Conservation (phyloP, 2,329 filamentous ascomycete species). For the Claviceps sp. region DNA sequence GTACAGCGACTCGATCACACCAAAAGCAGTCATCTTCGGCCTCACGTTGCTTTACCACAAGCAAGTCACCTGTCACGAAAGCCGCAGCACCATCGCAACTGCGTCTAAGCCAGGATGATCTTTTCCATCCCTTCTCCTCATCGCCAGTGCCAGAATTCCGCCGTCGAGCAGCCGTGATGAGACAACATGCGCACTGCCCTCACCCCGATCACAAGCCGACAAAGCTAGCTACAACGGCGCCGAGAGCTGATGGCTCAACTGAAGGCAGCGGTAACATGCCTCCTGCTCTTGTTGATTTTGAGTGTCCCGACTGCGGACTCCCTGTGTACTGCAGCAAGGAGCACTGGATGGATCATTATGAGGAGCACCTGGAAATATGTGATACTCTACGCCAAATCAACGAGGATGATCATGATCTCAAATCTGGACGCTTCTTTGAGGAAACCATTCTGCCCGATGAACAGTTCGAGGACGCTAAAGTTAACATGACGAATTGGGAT, state of each 20-base stretch:
- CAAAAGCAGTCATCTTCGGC: constrained; percentile 5
- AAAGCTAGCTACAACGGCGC: constrained; percentile 48
- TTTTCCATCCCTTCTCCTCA: constrained; percentile 84
- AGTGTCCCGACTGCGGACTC: constrained; percentile 91
- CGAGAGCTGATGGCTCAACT: constrained; percentile 50
- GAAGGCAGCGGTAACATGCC: constrained; percentile 41
- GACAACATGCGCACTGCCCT: constrained; percentile 84
- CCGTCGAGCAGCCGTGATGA: constrained; percentile 78
- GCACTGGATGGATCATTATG: constrained; percentile 94
- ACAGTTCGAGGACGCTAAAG: constrained; percentile 81
- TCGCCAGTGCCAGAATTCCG: constrained; percentile 85
- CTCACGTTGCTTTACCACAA: constrained; percentile 19
- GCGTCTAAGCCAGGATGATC: constrained; percentile 55
- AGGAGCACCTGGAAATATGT: constrained; percentile 82
- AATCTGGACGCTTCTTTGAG: constrained; percentile 79
- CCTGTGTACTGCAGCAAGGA: constrained; percentile 88
- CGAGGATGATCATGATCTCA: constrained; percentile 91
- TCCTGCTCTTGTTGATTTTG: constrained; percentile 76
- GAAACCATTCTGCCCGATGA: constrained; percentile 85
- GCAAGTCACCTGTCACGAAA: constrained; percentile 13
- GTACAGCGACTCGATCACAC: constrained; percentile 8
- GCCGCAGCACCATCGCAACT: constrained; percentile 15
- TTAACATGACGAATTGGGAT: constrained; percentile 99
- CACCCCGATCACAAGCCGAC: constrained; percentile 77
- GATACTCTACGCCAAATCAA: constrained; percentile 88